These are phyloP conservation scores for Aphanomyces stellatus DNA, from an alignment of 352 stramenopile genomes.

Conservation along the genomic window DNA sequence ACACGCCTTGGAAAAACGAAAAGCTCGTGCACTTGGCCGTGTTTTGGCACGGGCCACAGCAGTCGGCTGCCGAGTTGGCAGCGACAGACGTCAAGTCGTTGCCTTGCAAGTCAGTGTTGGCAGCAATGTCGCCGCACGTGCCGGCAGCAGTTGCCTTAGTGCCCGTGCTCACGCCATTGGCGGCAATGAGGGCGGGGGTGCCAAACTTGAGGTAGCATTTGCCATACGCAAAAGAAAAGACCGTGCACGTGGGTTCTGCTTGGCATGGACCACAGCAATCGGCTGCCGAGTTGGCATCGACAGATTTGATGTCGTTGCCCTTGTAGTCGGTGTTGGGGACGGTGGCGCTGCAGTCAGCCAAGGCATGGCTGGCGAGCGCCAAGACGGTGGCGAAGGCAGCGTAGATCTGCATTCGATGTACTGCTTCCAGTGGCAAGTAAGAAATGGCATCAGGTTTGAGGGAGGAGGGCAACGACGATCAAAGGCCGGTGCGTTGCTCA, in stretches of 20 bases:
- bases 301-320: constrained; percentile 28
- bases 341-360: not conserved
- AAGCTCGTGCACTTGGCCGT: constrained; percentile 8
- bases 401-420: too few relatives aligned
- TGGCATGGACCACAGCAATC: constrained; percentile 26
- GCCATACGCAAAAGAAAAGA: not conserved
- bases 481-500: too few relatives aligned
- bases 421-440: too few relatives aligned
- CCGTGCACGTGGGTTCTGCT: constrained; percentile 4
- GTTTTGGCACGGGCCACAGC: constrained; percentile 27
- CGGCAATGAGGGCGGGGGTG: not conserved
- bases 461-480: too few relatives aligned
- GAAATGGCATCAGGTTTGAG: too few relatives aligned
- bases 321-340: constrained; percentile 24
- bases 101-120: constrained; percentile 30
- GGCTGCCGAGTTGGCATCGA: not conserved
- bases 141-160: not conserved
- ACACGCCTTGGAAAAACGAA: not conserved
- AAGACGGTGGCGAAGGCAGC: too few relatives aligned
- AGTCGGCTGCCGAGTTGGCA: constrained; percentile 23
- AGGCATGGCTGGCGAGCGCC: too few relatives aligned
- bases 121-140: constrained; percentile 23
- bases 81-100: constrained; percentile 20
- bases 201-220: not conserved
- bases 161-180: not conserved